Evolutionary conservation across 768 basidiomycete genomes (phyloP).

Genomic region (Podaxis sp.): DNA sequence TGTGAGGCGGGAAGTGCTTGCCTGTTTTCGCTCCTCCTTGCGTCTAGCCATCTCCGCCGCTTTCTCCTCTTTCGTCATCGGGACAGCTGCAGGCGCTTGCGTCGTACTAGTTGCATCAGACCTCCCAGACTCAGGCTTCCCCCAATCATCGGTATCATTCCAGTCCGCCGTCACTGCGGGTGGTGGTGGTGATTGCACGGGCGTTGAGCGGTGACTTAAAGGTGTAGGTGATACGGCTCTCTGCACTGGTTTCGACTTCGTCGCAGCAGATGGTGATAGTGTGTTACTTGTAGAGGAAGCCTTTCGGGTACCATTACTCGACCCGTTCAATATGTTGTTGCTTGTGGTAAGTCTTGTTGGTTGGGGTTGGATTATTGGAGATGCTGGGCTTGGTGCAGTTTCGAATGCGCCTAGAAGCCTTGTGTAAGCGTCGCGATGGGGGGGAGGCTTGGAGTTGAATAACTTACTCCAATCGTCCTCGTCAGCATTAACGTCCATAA

Average conservation of each 20-base stretch:
- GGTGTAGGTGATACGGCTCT: constrained; percentile 6
- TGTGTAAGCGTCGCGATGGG: neutral
- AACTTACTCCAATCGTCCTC: constrained; percentile 91
- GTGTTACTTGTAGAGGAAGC: neutral
- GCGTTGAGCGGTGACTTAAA: constrained; percentile 15
- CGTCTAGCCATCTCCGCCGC: constrained; percentile 89
- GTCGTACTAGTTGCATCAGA: neutral
- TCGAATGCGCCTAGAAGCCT: constrained; percentile 68
- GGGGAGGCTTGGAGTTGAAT: constrained; percentile 20
- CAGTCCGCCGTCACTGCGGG: constrained; percentile 23
- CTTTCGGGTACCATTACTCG: constrained; percentile 9
- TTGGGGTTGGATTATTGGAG: constrained; percentile 9
- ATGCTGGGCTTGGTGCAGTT: constrained; percentile 39
- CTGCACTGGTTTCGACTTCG: neutral
- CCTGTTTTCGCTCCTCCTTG: constrained; percentile 91
- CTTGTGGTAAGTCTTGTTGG: constrained; percentile 9
- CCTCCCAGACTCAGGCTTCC: constrained; percentile 9
- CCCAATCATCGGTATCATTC: constrained; percentile 28
- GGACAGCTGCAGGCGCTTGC: constrained; percentile 33
- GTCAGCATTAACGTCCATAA: constrained; percentile 94
- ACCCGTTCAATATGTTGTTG: constrained; percentile 17
- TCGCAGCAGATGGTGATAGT: neutral
- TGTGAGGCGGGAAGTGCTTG: constrained; percentile 29
- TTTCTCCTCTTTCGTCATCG: constrained; percentile 86
- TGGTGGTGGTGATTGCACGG: constrained; percentile 20